Percentiles rank a stretch among this genome's conserved stretches.
Evolutionary conservation across 768 basidiomycete species (phyloP).

Genomic region (Tylopilus felleus): DNA sequence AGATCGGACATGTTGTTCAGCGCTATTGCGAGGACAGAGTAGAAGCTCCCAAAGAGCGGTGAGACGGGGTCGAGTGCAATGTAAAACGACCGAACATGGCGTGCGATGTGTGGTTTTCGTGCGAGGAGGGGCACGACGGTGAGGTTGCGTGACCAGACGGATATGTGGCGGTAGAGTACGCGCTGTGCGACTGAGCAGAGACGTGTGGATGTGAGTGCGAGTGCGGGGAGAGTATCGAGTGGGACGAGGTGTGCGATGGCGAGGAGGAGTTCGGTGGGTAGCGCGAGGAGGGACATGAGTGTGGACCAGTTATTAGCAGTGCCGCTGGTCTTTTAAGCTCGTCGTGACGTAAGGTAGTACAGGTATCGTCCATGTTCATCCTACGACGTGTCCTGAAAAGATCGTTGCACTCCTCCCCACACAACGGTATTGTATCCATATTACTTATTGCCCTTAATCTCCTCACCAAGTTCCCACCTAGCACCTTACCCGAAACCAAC

Average conservation of each 20-base stretch:
- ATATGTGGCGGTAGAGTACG: conserved; percentile 59
- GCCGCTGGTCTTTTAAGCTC: not conserved
- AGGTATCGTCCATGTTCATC: not conserved
- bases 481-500: conserved; percentile 60
- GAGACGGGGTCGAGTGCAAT: conserved; percentile 46
- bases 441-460: not conserved
- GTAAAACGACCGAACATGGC: conserved; percentile 58
- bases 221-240: conserved; percentile 40
- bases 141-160: conserved; percentile 44
- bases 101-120: conserved; percentile 51
- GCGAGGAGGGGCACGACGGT: conserved; percentile 55
- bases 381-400: not conserved
- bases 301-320: no score
- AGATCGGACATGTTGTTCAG: conserved; percentile 61
- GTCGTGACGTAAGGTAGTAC: no score
- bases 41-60: conserved; percentile 44
- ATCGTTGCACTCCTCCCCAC: not conserved
- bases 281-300: conserved; percentile 39
- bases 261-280: conserved; percentile 66
- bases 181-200: conserved; percentile 53
- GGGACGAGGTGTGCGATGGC: conserved; percentile 40
- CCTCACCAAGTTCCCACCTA: conserved; percentile 18
- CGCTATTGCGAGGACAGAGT: conserved; percentile 47
- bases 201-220: conserved; percentile 42
- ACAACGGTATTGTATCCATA: not conserved